phyloP scores from a whole-genome alignment of 1,139 yeast genomes.

The Kodamaea sp. region DNA sequence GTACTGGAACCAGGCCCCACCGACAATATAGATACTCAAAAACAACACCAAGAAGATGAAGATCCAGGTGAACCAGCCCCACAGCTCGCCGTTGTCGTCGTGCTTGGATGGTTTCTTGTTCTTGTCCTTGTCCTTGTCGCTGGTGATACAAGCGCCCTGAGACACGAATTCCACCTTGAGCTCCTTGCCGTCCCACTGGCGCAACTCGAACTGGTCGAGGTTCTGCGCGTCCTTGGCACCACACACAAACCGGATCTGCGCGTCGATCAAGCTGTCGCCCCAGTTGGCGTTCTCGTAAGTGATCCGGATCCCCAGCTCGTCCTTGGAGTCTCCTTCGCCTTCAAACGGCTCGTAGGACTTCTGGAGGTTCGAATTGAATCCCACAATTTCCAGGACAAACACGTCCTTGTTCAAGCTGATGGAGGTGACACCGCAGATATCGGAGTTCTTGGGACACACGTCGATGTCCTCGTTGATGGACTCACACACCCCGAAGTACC shows the following conservation, averaged over 20 bases:
- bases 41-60: constrained; percentile 66
- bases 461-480: constrained; percentile 39
- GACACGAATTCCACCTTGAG: constrained; percentile 30
- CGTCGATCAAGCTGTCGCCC: constrained; percentile 63
- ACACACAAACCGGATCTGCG: constrained; percentile 57
- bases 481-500: constrained; percentile 75
- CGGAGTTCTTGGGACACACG: constrained; percentile 67
- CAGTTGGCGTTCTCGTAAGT: constrained; percentile 60
- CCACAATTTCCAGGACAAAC: constrained; percentile 56
- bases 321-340: constrained; percentile 10
- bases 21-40: constrained; percentile 70
- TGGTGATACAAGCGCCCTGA: constrained; percentile 42
- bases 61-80: constrained; percentile 82
- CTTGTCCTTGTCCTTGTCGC: constrained; percentile 24
- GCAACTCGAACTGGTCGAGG: constrained; percentile 26
- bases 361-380: constrained; percentile 40
- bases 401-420: constrained; percentile 48
- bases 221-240: constrained; percentile 25
- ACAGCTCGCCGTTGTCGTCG: constrained; percentile 47
- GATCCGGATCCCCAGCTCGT: constrained; percentile 46
- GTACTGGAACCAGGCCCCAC: constrained; percentile 77
- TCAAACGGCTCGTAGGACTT: constrained; percentile 27
- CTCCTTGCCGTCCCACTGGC: constrained; percentile 33
- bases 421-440: constrained; percentile 66
- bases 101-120: constrained; percentile 23